Evolutionary conservation across 2,329 filamentous ascomycete genomes (phyloP).

Genomic region (Hortaea werneckii): DNA sequence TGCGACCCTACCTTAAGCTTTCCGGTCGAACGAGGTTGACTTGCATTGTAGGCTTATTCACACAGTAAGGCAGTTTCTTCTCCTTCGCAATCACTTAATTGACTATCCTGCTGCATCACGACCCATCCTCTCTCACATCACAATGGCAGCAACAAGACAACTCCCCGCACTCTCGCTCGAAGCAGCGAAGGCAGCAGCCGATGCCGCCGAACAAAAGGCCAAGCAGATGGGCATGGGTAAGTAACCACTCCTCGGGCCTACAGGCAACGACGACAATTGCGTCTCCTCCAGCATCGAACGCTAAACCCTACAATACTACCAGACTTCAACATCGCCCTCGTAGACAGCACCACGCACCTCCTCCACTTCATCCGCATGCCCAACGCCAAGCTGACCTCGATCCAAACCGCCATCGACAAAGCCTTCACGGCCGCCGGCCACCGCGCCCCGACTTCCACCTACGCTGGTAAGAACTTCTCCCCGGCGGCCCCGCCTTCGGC

Average conservation of each 20-base stretch:
- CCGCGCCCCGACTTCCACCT: constrained; percentile 40
- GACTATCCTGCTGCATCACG: neutral
- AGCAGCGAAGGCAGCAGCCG: constrained; percentile 25
- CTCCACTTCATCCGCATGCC: constrained; percentile 41
- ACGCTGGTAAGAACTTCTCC: constrained; percentile 40
- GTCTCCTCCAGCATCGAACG: neutral
- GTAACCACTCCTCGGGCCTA: neutral
- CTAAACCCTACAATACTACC: constrained; percentile 3
- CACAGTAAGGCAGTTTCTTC: neutral
- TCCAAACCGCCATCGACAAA: constrained; percentile 55
- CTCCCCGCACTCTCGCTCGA: constrained; percentile 26
- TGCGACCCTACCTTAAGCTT: neutral
- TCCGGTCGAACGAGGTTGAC: neutral
- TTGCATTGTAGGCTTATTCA: neutral
- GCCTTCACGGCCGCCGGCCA: constrained; percentile 50
- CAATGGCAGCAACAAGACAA: constrained; percentile 18
- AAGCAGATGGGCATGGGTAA: constrained; percentile 28
- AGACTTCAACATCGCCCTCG: constrained; percentile 43
- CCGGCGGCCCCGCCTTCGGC: constrained; percentile 43
- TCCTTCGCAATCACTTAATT: neutral
- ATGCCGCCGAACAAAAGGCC: constrained; percentile 26
- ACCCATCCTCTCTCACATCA: neutral
- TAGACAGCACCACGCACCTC: constrained; percentile 37
- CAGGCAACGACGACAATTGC: neutral
- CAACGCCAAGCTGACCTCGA: constrained; percentile 41